Base-by-base conservation (phyloP, 139 green algal species). In the Picochlorum costavermella region DNA sequence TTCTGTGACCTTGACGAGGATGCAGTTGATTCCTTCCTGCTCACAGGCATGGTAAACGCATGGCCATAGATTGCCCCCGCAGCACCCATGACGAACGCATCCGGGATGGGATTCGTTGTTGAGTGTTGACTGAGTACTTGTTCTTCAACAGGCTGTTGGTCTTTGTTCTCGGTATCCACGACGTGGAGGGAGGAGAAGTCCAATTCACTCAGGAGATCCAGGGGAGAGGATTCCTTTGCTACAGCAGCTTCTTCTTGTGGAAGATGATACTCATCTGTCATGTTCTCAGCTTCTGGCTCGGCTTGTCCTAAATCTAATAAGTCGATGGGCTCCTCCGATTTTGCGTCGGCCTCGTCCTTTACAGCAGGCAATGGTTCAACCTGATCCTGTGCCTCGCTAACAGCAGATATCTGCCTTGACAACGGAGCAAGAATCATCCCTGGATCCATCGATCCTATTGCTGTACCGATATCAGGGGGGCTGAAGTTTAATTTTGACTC, bases 401-500 rank as follows among this genome's bases (percentile, higher is more conserved):
- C 40, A 31, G 14, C 17, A 14, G 37, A 29, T n/a, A 17, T 65
- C 33, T 28, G 17, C 11, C 61, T 14, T 20, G 60, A 68, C 29
- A 63, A 60, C 28, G 60, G 55, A 10, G 25, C 25, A 14, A 48
- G 31, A 29, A n/a, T 14, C 10, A n/a, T 20, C 56, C 25, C 14
- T 8, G n/a, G 30, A 48, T 55, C 23, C n/a, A 61, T 20, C 16
- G 48, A 12, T 40, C 11, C 25, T 31, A 26, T 43, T 25, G 31
- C 56, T 44, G 31, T 20, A 44, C 56, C 56, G 53, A 61, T 67
- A 33, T 76, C 70, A 45, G 65, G 31, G 6, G 48, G 56, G 33
- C 65, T 67, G 3, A 83, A 80, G 0, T 83, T 81, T 26, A 85
- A 71, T 33, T 73, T 63, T 6, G 79, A 67, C 51, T 20, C 46